Evolutionary conservation across 2,329 filamentous ascomycete genomes (phyloP).

Genomic region (Cytospora paraplurivora): DNA sequence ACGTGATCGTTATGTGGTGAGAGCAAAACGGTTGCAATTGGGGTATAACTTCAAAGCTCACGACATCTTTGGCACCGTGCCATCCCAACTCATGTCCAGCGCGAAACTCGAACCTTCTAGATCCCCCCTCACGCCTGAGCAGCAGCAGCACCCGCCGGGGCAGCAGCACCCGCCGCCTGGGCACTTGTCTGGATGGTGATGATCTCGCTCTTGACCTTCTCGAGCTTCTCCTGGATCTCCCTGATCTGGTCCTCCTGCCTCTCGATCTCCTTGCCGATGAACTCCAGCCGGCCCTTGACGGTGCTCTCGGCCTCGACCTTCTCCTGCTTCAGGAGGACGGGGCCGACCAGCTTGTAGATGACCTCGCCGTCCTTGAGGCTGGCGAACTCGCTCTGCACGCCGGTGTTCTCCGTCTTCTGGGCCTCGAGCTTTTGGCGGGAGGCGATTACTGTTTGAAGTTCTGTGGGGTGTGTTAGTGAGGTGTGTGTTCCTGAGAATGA

Average conservation of each 20-base stretch:
- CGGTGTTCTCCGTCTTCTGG: slow-evolving; percentile 89
- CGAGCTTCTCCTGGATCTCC: slow-evolving; percentile 57
- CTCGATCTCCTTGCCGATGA: slow-evolving; percentile 87
- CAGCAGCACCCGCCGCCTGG: slow-evolving; percentile 43
- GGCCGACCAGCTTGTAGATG: slow-evolving; percentile 95
- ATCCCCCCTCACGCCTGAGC: slow-evolving; percentile 37
- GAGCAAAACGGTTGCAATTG: no score
- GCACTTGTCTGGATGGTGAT: slow-evolving; percentile 57
- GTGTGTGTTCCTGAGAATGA: background rate
- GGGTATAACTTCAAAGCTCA: no score
- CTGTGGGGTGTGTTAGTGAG: slow-evolving; percentile 47
- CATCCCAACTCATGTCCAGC: no score
- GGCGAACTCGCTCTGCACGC: slow-evolving; percentile 88
- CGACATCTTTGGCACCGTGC: no score
- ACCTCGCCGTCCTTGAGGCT: slow-evolving; percentile 77
- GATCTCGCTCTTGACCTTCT: slow-evolving; percentile 62
- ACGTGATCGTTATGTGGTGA: no score
- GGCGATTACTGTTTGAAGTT: slow-evolving; percentile 74
- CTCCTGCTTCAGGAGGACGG: slow-evolving; percentile 92
- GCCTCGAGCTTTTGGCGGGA: slow-evolving; percentile 90
- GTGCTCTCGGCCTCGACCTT: slow-evolving; percentile 86
- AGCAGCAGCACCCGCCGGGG: slow-evolving; percentile 30
- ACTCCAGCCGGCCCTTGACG: slow-evolving; percentile 87
- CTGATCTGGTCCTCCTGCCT: slow-evolving; percentile 55
- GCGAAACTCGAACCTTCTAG: background rate